Evolutionary conservation across 1,284 basidiomycete genomes (phyloP), one percentile per base, ranked within the genome.

Genomic region (Heterobasidion irregulare): DNA sequence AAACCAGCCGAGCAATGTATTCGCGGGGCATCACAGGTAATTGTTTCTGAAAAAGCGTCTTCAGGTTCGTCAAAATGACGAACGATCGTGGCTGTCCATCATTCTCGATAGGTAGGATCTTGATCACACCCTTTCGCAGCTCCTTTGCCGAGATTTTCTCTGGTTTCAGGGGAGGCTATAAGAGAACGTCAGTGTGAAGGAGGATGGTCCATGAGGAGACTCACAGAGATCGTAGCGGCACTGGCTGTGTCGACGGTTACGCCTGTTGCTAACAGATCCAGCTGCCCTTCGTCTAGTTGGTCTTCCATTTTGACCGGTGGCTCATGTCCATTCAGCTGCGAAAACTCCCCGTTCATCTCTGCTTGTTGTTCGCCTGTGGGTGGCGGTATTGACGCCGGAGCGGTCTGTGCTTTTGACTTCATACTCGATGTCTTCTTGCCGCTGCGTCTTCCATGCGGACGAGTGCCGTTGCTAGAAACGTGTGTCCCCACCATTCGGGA

Each of bases 241-340:
- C 73, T 74, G 35, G 74, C 78, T 10, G 84, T 77, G 65, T 93
- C 89, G 4, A 92, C 79, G 5, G 89, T 85, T 3, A 90, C 84
- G 19, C 89, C 91, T n/a, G 86, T 86, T 18, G 84, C 84, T 56
- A 94, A 73, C 38, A 88, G 79, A 49, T 77, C 80, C 18, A 91
- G 67, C 65, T 90, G 84, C 12, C 75, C 73, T 63, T 87, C 85
- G 58, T 91, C 84, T 74, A 93, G 80, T 63, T 83, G 83, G 41
- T 90, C 88, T 66, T 92, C 88, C 5, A 86, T 69, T 64, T 88
- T 89, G 54, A 87, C 75, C 63, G 78, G 80, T 36, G 77, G 64
- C 54, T 81, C 80, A 55, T 76, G 77, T 49, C 75, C 71, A 59
- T 78, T 68, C 57, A 63, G 56, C 52, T 65, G 63, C 12, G 65